Evolutionary conservation across 169 alveolate genomes (phyloP).

Genomic region (Plasmodium fragile): DNA sequence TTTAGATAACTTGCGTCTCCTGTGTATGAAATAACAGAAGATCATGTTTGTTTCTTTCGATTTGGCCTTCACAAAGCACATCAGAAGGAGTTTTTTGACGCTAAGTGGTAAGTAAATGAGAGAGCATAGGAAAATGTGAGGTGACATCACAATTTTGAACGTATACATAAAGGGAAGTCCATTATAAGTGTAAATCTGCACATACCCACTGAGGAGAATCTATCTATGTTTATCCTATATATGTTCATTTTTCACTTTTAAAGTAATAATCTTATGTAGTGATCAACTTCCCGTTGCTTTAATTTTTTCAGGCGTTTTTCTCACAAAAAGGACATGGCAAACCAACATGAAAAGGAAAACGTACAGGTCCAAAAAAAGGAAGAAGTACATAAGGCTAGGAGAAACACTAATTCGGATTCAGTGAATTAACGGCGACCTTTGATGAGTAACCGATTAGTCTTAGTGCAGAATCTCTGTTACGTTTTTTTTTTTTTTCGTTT

Average conservation of each 20-base stretch:
- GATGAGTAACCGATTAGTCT: not conserved
- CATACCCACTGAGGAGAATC: not conserved
- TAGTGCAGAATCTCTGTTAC: not conserved
- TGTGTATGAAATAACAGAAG: not conserved
- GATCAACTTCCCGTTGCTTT: slow-evolving; percentile 9
- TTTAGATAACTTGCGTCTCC: not conserved
- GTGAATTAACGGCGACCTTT: slow-evolving; percentile 7
- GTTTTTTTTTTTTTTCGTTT: not conserved
- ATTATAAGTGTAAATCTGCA: not conserved
- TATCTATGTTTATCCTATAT: not conserved
- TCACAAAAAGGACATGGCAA: slow-evolving; percentile 80
- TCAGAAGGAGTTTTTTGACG: not conserved
- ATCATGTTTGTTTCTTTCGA: not conserved
- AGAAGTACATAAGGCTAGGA: slow-evolving; percentile 81
- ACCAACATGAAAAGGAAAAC: slow-evolving; percentile 85
- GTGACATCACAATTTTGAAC: not conserved
- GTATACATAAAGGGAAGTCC: not conserved
- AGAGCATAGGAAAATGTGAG: not conserved
- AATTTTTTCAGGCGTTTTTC: slow-evolving; percentile 37
- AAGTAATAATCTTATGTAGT: not conserved
- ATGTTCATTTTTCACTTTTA: not conserved
- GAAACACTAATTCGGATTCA: slow-evolving; percentile 81
- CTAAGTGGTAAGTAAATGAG: not conserved
- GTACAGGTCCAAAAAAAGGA: slow-evolving; percentile 78
- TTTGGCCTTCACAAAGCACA: not conserved